Conservation (phyloP, 2,329 filamentous ascomycete genomes). For the Fusarium mexicanum region DNA sequence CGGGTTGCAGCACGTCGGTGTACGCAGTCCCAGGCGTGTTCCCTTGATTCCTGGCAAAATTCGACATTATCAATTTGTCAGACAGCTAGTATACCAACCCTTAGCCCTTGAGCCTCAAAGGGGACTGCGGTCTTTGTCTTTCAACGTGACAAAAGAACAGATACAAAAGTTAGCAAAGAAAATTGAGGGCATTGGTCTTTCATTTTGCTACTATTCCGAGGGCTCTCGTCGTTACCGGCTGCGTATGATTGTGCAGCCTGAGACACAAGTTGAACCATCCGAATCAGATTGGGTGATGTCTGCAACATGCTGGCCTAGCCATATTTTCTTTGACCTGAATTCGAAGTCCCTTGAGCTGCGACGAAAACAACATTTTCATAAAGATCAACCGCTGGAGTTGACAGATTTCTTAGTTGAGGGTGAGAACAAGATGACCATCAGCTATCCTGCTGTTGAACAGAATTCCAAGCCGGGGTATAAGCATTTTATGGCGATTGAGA, state of each 20-base stretch:
- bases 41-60: constrained; percentile 40
- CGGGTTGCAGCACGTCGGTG: constrained; percentile 58
- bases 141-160: constrained; percentile 55
- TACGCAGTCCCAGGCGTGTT: constrained; percentile 60
- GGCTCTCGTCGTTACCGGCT: constrained; percentile 73
- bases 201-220: constrained; percentile 54
- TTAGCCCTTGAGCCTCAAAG: constrained; percentile 48
- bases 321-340: constrained; percentile 77
- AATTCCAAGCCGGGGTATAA: constrained; percentile 35
- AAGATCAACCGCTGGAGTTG: constrained; percentile 80
- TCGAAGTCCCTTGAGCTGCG: constrained; percentile 64
- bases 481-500: constrained; percentile 76
- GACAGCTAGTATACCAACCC: constrained; percentile 61
- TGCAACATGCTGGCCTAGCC: constrained; percentile 77
- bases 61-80: constrained; percentile 67
- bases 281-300: constrained; percentile 69
- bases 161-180: constrained; percentile 50
- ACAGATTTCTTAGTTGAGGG: constrained; percentile 68
- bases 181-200: constrained; percentile 43
- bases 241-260: constrained; percentile 63
- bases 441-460: constrained; percentile 43
- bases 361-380: constrained; percentile 76
- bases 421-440: constrained; percentile 69
- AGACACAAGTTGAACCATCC: constrained; percentile 39
- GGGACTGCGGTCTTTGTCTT: constrained; percentile 56